Conservation (phyloP, 140 eudicot genomes). For the Cichorium intybus region DNA sequence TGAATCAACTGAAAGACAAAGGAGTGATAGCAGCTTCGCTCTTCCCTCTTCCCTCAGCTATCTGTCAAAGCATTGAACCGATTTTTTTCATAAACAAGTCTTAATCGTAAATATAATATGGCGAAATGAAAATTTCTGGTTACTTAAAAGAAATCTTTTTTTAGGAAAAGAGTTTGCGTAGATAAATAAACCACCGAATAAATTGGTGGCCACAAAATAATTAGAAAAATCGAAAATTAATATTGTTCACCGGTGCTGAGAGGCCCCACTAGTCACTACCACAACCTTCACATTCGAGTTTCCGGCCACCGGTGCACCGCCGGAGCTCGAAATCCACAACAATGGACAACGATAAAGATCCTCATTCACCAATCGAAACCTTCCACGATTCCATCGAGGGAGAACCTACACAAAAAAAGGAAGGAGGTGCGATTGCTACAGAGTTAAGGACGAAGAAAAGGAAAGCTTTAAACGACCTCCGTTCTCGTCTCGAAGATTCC, state of each 20-base stretch:
- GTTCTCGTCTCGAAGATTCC: constrained; percentile 52
- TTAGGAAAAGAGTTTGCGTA: not conserved
- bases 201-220: constrained; percentile 20
- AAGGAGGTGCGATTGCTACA: not conserved
- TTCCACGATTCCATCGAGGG: constrained; percentile 33
- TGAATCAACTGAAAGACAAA: too few species aligned
- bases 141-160: not conserved
- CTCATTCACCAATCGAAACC: constrained; percentile 19
- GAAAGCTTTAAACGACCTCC: constrained; percentile 44
- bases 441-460: constrained; percentile 33
- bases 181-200: constrained; percentile 1
- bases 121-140: not conserved
- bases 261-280: not conserved
- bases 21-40: too few species aligned
- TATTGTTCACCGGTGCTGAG: not conserved
- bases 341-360: constrained; percentile 38
- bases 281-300: constrained; percentile 17
- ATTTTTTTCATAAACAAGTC: too few species aligned
- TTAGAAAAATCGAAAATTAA: constrained; percentile 12
- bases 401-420: constrained; percentile 5
- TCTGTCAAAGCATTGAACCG: too few species aligned
- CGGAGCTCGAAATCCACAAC: constrained; percentile 22
- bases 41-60: too few species aligned
- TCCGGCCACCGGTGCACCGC: constrained; percentile 34
- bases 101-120: not conserved